A percentile compares a stretch with the other conserved stretches of the same genome.
phyloP scores from a whole-genome alignment of 148 eudicot species.

The Beta vulgaris region DNA sequence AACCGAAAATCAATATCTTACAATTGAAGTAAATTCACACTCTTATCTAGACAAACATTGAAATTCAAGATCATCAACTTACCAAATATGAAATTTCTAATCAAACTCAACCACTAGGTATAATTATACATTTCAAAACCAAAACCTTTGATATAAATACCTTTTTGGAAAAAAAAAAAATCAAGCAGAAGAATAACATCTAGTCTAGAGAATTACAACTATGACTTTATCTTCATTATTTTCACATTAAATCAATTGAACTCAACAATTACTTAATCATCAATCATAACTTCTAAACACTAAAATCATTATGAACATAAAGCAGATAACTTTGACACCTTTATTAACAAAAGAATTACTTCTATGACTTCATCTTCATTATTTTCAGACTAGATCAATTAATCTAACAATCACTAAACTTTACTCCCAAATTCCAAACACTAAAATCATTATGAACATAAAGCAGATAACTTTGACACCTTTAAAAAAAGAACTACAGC shows the following conservation, averaged over 20 bases:
- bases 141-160: too few relatives aligned
- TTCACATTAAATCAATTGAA: too few relatives aligned
- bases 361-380: too few relatives aligned
- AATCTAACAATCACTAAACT: neutral
- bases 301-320: neutral
- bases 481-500: neutral
- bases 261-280: neutral
- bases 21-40: neutral
- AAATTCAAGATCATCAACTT: neutral
- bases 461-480: neutral
- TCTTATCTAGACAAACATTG: neutral
- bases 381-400: too few relatives aligned
- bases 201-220: too few relatives aligned
- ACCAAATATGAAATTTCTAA: neutral
- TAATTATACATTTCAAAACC: neutral
- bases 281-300: neutral
- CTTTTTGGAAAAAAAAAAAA: neutral
- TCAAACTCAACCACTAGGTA: neutral
- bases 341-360: neutral
- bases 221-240: too few relatives aligned
- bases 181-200: too few relatives aligned
- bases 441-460: neutral
- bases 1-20: constrained; percentile 5
- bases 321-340: neutral
- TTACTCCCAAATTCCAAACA: neutral